A percentile compares a stretch with the other conserved stretches of the same genome.
These are phyloP conservation scores for Coemansia sp. DNA, from an alignment of 192 early-diverging fungal species.

Conservation along the genomic window DNA sequence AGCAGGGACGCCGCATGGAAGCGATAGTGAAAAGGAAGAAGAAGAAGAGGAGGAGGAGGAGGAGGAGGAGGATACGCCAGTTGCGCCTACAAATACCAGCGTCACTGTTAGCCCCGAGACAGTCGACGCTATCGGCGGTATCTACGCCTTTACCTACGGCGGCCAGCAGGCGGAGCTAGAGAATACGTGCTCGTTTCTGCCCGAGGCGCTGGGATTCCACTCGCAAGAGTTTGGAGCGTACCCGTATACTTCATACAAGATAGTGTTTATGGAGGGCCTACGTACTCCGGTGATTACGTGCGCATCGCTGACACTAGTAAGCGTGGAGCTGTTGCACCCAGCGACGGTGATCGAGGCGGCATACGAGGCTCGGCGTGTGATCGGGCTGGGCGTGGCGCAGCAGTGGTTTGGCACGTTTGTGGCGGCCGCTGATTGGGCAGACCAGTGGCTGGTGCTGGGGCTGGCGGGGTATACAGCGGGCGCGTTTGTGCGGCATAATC, in stretches of 20 bases:
- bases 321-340: slow-evolving; percentile 68
- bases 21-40: neutral
- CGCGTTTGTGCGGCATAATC: slow-evolving; percentile 75
- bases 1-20: slow-evolving; percentile 9
- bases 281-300: slow-evolving; percentile 67
- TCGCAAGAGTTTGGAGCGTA: slow-evolving; percentile 87
- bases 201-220: slow-evolving; percentile 74
- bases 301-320: slow-evolving; percentile 80
- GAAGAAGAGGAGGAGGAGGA: slow-evolving; percentile 5
- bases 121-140: slow-evolving; percentile 56
- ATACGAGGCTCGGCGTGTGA: slow-evolving; percentile 73
- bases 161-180: slow-evolving; percentile 64
- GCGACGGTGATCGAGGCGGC: slow-evolving; percentile 83
- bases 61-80: neutral
- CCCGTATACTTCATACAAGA: slow-evolving; percentile 81
- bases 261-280: slow-evolving; percentile 85
- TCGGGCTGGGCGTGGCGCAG: slow-evolving; percentile 72
- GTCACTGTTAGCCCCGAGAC: slow-evolving; percentile 18
- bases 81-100: slow-evolving; percentile 12
- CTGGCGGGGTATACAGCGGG: slow-evolving; percentile 75
- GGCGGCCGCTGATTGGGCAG: slow-evolving; percentile 67
- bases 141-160: slow-evolving; percentile 73
- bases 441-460: slow-evolving; percentile 88
- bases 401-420: slow-evolving; percentile 98
- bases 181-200: slow-evolving; percentile 62